Conservation (phyloP, 2,329 filamentous ascomycete species). For the Allantophomopsis lycopodina region DNA sequence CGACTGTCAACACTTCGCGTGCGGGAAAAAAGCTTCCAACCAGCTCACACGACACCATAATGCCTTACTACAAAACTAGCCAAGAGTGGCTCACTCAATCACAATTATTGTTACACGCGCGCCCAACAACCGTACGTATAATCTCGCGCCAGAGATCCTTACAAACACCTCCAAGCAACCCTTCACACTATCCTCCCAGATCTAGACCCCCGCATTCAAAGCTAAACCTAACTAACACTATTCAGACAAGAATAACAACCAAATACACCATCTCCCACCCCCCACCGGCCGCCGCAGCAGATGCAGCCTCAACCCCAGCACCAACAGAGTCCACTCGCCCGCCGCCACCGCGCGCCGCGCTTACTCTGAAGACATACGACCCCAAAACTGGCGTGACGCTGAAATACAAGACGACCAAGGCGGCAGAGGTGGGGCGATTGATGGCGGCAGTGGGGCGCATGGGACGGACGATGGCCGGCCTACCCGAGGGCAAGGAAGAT, state of each 20-base stretch:
- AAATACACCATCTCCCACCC: slow-evolving; percentile 63
- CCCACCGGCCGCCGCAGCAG: slow-evolving; percentile 17
- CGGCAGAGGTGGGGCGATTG: slow-evolving; percentile 75
- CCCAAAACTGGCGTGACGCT: slow-evolving; percentile 67
- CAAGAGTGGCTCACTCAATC: slow-evolving; percentile 91
- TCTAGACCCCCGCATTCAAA: background rate
- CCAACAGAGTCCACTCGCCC: slow-evolving; percentile 7
- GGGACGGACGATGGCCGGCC: slow-evolving; percentile 52
- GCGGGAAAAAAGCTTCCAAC: background rate
- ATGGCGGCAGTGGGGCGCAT: slow-evolving; percentile 63
- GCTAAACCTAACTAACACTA: slow-evolving; percentile 5
- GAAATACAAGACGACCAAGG: slow-evolving; percentile 86
- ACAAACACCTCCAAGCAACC: no score
- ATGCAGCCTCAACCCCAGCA: slow-evolving; percentile 16
- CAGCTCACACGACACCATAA: slow-evolving; percentile 23
- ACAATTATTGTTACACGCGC: slow-evolving; percentile 69
- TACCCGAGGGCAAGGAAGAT: slow-evolving; percentile 25
- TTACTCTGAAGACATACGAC: slow-evolving; percentile 84
- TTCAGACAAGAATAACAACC: slow-evolving; percentile 77
- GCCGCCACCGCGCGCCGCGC: slow-evolving; percentile 36
- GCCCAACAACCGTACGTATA: slow-evolving; percentile 62
- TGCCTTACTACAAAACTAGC: slow-evolving; percentile 71
- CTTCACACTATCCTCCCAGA: no score
- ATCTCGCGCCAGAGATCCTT: no score
- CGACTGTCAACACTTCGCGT: background rate